Conservation (phyloP, 345 rosid genomes). For the Rhodomyrtus tomentosa region DNA sequence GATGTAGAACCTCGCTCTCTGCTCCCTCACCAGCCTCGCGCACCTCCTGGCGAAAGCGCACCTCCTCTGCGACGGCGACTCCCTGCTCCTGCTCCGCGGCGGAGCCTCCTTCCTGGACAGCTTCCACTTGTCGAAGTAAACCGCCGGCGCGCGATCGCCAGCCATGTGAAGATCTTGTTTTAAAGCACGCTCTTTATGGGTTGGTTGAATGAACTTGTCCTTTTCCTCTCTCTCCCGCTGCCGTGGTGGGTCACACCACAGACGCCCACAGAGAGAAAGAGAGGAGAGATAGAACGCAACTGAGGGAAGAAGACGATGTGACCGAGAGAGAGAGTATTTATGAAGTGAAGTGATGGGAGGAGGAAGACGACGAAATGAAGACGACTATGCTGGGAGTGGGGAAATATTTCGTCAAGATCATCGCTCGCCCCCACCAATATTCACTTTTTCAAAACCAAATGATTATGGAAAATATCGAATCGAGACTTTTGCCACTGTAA, state of each 20-base stretch:
- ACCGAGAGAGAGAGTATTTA: background rate
- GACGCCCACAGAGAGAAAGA: background rate
- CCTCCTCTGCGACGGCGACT: background rate
- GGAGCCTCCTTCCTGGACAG: constrained; percentile 31
- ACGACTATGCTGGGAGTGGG: background rate
- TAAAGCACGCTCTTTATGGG: background rate
- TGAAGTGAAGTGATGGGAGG: background rate
- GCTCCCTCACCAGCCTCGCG: constrained; percentile 26
- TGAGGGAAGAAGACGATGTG: background rate
- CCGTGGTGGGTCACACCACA: background rate
- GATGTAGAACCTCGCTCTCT: constrained; percentile 37
- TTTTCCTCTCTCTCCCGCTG: background rate
- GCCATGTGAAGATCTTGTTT: background rate
- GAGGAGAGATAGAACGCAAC: background rate
- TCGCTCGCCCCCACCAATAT: background rate
- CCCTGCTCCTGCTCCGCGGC: too few relatives aligned
- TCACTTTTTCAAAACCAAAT: background rate
- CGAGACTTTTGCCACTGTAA: background rate
- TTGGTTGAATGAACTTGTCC: background rate
- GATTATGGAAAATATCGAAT: background rate
- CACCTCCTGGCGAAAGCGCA: constrained; percentile 25
- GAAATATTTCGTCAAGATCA: background rate
- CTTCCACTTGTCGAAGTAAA: constrained; percentile 44
- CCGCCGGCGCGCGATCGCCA: constrained; percentile 18
- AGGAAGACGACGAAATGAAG: background rate